A percentile compares a stretch with the other conserved stretches of the same genome.
These are phyloP conservation scores for Atalantia buxifolia DNA, from an alignment of 345 rosid species.

Conservation along the genomic window DNA sequence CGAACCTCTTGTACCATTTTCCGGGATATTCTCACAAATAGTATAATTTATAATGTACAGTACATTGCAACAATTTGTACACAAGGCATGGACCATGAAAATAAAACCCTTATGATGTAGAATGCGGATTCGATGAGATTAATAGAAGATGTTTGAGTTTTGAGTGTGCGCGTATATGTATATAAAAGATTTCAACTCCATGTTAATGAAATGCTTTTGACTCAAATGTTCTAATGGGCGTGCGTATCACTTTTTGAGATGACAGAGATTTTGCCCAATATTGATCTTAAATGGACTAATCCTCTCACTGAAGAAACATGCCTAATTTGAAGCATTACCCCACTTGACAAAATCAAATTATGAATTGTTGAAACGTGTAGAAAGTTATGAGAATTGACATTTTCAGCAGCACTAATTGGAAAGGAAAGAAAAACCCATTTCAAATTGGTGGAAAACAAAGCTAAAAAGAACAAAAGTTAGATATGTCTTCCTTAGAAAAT, in stretches of 20 bases:
- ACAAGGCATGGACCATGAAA: too few relatives aligned
- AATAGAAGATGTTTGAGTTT: too few relatives aligned
- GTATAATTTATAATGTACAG: neutral
- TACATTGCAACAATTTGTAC: neutral
- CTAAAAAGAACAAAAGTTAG: neutral
- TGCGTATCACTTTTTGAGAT: neutral
- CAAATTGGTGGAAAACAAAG: neutral
- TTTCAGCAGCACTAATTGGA: neutral
- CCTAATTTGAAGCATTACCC: neutral
- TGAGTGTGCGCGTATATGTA: too few relatives aligned
- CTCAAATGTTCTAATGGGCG: too few relatives aligned
- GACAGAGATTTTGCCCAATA: neutral
- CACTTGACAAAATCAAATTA: neutral
- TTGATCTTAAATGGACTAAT: neutral
- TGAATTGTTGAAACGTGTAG: neutral
- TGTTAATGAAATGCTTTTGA: too few relatives aligned
- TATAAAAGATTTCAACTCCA: too few relatives aligned
- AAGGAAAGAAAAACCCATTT: neutral
- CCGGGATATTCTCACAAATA: too few relatives aligned
- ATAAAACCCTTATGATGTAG: too few relatives aligned
- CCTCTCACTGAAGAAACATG: neutral
- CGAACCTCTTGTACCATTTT: too few relatives aligned
- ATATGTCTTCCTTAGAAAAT: neutral
- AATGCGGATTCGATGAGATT: too few relatives aligned
- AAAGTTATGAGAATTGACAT: neutral